Evolutionary conservation across 495 filamentous ascomycete species (phyloP), one percentile per base, ranked within the genome.

Genomic region (Bacidia gigantensis): DNA sequence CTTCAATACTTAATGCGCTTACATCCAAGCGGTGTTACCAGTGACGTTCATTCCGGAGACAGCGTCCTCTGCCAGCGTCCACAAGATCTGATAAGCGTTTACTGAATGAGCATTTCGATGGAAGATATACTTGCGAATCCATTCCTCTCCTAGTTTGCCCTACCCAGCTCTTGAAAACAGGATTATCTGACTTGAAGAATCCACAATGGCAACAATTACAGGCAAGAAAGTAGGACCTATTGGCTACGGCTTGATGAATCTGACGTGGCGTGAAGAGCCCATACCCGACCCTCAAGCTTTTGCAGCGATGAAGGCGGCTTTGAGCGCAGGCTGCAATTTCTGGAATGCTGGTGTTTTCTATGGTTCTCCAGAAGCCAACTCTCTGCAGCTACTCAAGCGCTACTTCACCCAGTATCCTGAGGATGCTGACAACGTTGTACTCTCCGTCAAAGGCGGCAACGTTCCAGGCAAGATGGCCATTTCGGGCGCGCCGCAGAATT

Each of bases 291-390:
- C 81, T 25, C 70, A 81, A 60, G 74, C 81, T 54, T 81, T 90
- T 61, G 74, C 75, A 52, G 75, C 83, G 5, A 72, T 92, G 67
- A 78, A 76, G 55, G 73, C 79, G 20, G 72, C 87, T 12, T 70
- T 92, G 46, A 60, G 69, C n/a, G 66, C 69, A 11, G 84, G 86
- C 26, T 74, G 72, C 65, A 83, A 79, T 65, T 79, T 86, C 65
- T 90, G 85, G 85, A 89, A 89, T 61, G 86, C 73, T 41, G 85
- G 82, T 57, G 82, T 88, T 56, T 74, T 93, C 60, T 93, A 93
- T 66, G 87, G 87, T 43, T 71, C 79, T 0, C 75, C 77, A 1
- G 75, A 82, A 22, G 70, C 72, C 70, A 87, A 90, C 71, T 76
- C 72, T 2, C 56, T 82, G 26, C 71, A 75, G 29, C 63, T 84